These are phyloP conservation scores for Lineolata rhizophorae DNA, from an alignment of 495 filamentous ascomycete genomes.

Conservation along the genomic window DNA sequence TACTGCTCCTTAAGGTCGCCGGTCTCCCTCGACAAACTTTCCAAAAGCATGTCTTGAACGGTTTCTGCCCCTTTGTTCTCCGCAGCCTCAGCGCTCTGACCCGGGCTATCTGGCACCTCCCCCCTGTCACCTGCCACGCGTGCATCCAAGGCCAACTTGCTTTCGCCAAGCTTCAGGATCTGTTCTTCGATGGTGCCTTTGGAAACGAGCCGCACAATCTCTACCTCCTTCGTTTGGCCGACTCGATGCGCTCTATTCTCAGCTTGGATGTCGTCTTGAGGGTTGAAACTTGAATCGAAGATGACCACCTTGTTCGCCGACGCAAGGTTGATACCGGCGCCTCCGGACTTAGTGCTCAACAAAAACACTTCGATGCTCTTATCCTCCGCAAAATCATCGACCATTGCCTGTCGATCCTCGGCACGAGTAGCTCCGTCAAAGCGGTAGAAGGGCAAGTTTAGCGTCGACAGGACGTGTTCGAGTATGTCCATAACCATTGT, in stretches of 20 bases:
- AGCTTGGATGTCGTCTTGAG: conserved; percentile 88
- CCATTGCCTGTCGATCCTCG: conserved; percentile 58
- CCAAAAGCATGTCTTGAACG: conserved; percentile 42
- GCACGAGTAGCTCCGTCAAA: conserved; percentile 76
- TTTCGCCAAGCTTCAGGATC: conserved; percentile 70
- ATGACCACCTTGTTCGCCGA: conserved; percentile 95
- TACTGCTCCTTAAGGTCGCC: conserved; percentile 16
- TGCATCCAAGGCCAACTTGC: conserved; percentile 80
- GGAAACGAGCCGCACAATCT: conserved; percentile 65
- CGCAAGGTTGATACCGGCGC: conserved; percentile 85
- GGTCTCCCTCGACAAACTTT: conserved; percentile 10
- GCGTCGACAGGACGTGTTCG: conserved; percentile 52
- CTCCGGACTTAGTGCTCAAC: conserved; percentile 79
- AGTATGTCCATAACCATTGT: conserved; percentile 80
- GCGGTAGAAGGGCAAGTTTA: conserved; percentile 51
- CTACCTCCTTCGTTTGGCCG: conserved; percentile 73
- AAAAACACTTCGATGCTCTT: conserved; percentile 72
- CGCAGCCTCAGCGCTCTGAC: conserved; percentile 22
- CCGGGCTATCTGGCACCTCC: conserved; percentile 15
- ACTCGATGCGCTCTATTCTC: conserved; percentile 93
- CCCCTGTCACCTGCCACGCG: conserved; percentile 45
- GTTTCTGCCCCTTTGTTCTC: conserved; percentile 36
- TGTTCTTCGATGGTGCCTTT: conserved; percentile 79
- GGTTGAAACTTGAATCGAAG: conserved; percentile 89
- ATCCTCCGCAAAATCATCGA: conserved; percentile 66